Conservation (phyloP, 345 rosid species). For the Citrus medica region DNA sequence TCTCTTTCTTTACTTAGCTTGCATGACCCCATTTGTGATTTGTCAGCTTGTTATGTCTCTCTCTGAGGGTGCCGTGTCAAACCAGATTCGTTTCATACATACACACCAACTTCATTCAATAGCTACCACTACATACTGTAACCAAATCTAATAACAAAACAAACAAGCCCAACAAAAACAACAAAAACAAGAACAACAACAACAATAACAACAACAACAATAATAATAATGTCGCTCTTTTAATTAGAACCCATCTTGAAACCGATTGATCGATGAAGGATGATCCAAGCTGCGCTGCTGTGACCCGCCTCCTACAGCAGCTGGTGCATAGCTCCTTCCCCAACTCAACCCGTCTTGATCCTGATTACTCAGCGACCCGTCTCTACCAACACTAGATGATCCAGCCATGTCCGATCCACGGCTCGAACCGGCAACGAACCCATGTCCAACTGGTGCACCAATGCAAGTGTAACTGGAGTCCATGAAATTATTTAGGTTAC, state of each 20-base stretch:
- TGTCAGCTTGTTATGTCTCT: conserved; percentile 61
- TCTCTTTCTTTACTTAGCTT: conserved; percentile 31
- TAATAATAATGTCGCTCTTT: not conserved
- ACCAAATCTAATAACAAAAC: not conserved
- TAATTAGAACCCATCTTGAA: conserved; percentile 55
- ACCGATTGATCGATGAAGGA: conserved; percentile 45
- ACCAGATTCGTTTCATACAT: conserved; percentile 22
- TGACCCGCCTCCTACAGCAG: not conserved
- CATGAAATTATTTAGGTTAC: conserved; percentile 29
- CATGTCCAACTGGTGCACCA: conserved; percentile 65
- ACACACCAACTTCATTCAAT: conserved; percentile 6
- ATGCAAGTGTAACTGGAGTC: conserved; percentile 66
- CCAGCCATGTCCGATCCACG: conserved; percentile 23
- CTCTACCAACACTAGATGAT: conserved; percentile 29
- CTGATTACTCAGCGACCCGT: conserved; percentile 43
- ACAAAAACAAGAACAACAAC: not conserved
- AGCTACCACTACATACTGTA: not conserved
- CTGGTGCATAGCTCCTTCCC: conserved; percentile 35
- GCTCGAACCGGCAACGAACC: conserved; percentile 27
- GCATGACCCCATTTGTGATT: conserved; percentile 47
- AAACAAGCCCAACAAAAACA: conserved; percentile 1
- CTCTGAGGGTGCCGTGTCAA: conserved; percentile 39
- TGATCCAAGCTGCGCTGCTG: conserved; percentile 38
- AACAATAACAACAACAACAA: not conserved
- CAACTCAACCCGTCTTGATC: conserved; percentile 38